Evolutionary conservation across 2,329 filamentous ascomycete species (phyloP).

Genomic region (Ophiostoma sp.): DNA sequence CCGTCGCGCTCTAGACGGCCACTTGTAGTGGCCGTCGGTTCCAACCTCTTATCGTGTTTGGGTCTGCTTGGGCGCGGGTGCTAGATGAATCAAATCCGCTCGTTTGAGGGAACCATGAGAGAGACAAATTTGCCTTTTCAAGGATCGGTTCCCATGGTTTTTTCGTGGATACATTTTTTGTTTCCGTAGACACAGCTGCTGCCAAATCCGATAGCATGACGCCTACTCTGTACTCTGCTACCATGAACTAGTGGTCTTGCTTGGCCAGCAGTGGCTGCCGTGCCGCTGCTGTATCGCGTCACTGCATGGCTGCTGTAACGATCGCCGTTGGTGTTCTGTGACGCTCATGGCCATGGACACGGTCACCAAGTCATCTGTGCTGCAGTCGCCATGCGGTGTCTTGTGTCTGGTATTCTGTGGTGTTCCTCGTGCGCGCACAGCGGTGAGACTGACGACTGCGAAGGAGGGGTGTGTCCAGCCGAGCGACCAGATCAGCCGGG

Average conservation of each 20-base stretch:
- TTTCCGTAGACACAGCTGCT: not conserved
- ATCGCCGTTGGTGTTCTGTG: too few species aligned
- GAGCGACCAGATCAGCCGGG: not conserved
- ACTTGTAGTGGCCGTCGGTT: not conserved
- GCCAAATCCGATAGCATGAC: too few species aligned
- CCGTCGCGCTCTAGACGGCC: constrained; percentile 24
- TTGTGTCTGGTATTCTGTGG: too few species aligned
- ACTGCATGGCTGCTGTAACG: too few species aligned
- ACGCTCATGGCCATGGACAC: too few species aligned
- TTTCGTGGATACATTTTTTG: constrained; percentile 25
- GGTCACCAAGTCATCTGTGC: too few species aligned
- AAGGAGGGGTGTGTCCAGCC: not conserved
- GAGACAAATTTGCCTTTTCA: constrained; percentile 5
- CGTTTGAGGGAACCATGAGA: constrained; percentile 30
- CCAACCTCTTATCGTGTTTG: not conserved
- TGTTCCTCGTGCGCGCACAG: not conserved
- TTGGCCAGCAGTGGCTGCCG: too few species aligned
- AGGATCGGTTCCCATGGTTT: constrained; percentile 30
- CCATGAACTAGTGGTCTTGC: too few species aligned
- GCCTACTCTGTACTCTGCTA: too few species aligned
- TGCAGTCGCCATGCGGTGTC: too few species aligned
- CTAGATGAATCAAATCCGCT: constrained; percentile 28
- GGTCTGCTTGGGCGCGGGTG: constrained; percentile 24
- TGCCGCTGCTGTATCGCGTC: too few species aligned
- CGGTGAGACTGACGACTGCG: too few species aligned